These are phyloP conservation scores for Hypoxylon sp. DNA, from an alignment of 2,329 filamentous ascomycete genomes.

Conservation along the genomic window DNA sequence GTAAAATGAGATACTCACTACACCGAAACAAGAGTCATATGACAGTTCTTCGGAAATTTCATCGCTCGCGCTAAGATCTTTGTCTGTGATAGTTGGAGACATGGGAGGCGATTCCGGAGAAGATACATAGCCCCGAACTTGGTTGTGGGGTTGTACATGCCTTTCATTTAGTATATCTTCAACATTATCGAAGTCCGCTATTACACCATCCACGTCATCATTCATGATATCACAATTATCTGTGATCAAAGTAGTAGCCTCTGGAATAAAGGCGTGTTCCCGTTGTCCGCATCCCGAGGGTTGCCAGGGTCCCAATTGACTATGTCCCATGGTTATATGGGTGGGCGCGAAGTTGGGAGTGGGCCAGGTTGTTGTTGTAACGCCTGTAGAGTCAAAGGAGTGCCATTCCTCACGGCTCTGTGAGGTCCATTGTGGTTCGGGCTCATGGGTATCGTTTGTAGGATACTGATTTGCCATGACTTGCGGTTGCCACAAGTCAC, in stretches of 20 bases:
- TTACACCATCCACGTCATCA: not conserved
- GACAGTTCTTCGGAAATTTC: not conserved
- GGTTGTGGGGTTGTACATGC: not conserved
- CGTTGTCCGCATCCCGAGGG: not conserved
- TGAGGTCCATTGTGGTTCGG: not conserved
- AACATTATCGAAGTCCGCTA: not conserved
- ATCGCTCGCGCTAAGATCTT: not conserved
- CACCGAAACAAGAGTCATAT: constrained; percentile 31
- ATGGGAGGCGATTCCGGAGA: not conserved
- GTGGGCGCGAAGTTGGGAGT: not conserved
- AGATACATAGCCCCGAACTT: not conserved
- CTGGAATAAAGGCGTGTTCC: not conserved
- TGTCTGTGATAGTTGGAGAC: not conserved
- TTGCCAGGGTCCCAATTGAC: not conserved
- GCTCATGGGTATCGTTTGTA: not conserved
- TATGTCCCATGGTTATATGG: not conserved
- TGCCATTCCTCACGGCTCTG: constrained; percentile 2
- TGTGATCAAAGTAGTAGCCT: not conserved
- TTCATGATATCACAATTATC: not conserved
- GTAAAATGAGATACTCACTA: constrained; percentile 16
- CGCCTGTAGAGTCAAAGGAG: not conserved
- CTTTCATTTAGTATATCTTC: no score
- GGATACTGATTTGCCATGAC: not conserved
- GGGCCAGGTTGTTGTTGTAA: not conserved
- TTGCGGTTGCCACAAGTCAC: not conserved